Evolutionary conservation across 2,329 filamentous ascomycete genomes (phyloP), one percentile per base, ranked within the genome.

Genomic region (Trichoderma cornu-damae): DNA sequence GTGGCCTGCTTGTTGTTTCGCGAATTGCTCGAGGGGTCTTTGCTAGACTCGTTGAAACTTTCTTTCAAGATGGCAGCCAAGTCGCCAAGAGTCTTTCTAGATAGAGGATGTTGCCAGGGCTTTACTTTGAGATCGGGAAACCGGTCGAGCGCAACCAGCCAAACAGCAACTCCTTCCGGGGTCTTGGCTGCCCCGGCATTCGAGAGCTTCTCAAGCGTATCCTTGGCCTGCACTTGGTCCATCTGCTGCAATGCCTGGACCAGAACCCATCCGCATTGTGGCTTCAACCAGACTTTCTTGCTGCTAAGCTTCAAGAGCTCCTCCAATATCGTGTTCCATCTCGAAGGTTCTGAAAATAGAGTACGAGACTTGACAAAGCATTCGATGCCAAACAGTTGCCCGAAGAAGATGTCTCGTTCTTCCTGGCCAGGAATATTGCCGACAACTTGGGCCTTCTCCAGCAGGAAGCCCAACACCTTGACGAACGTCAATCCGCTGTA

Each of bases 91-190:
- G 91, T 86, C 62, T 87, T 85, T 3, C 79, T 76, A 14, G 84
- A 81, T 46, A 96, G 72, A 2, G 91, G 92, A 65, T 94, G 85
- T 49, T 83, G 80, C 91, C 92, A 96, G 2, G 89, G 79, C 62
- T 87, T 85, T 24, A 80, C 76, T 49, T 83, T 81, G 55, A 87
- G 77, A 6, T 80, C 75, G 0, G 87, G 82, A 64, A 89, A 90
- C 18, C 75, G 75, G 51, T 81, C 80, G 60, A 82, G 79, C 1
- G 88, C 81, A 4, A 83, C 81, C 30, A 97, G 77, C 91, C 92
- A 97, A 57, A 96, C 83, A 0, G 90, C 90, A 20, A 96, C 84
- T 6, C 92, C 93, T 69, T 97, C 93, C 0, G 91, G 87, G 0
- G 91, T 93, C 69, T 88, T 88, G 7, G 85, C 83, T 48, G 95